A percentile compares a stretch with the other conserved stretches of the same genome.
These are phyloP conservation scores for Hypholoma fasciculare DNA, from an alignment of 768 basidiomycete species.

Conservation along the genomic window DNA sequence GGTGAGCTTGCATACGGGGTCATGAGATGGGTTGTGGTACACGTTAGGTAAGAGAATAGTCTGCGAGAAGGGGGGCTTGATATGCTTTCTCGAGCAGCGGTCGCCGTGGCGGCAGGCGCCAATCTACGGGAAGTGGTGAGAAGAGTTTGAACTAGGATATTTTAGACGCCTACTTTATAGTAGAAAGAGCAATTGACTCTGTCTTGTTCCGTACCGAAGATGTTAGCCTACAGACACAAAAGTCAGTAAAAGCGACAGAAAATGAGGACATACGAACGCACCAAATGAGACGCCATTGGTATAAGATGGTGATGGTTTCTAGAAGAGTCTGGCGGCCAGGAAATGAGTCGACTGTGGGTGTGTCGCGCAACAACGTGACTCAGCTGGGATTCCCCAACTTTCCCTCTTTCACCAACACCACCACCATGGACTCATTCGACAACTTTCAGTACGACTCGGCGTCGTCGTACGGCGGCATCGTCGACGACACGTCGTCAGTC, in stretches of 20 bases:
- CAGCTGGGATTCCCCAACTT: background rate
- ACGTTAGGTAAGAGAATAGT: constrained; percentile 96
- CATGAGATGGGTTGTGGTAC: constrained; percentile 97
- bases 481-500: constrained; percentile 80
- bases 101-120: constrained; percentile 99
- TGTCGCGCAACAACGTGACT: constrained; percentile 9
- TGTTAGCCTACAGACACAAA: constrained; percentile 67
- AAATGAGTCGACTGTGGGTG: background rate
- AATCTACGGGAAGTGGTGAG: constrained; percentile 49
- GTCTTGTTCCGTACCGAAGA: constrained; percentile 93
- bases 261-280: constrained; percentile 29
- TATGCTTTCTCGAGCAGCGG: constrained; percentile 97
- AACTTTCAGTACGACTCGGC: constrained; percentile 86
- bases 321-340: background rate
- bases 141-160: background rate
- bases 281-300: constrained; percentile 78
- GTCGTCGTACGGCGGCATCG: constrained; percentile 76
- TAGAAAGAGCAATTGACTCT: constrained; percentile 99
- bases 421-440: constrained; percentile 76
- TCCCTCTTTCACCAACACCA: background rate
- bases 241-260: constrained; percentile 5
- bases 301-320: constrained; percentile 2
- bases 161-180: constrained; percentile 69
- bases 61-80: constrained; percentile 95
- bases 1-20: constrained; percentile 83